Evolutionary conservation across 2,329 filamentous ascomycete species (phyloP).

Genomic region (Graphium sp.): DNA sequence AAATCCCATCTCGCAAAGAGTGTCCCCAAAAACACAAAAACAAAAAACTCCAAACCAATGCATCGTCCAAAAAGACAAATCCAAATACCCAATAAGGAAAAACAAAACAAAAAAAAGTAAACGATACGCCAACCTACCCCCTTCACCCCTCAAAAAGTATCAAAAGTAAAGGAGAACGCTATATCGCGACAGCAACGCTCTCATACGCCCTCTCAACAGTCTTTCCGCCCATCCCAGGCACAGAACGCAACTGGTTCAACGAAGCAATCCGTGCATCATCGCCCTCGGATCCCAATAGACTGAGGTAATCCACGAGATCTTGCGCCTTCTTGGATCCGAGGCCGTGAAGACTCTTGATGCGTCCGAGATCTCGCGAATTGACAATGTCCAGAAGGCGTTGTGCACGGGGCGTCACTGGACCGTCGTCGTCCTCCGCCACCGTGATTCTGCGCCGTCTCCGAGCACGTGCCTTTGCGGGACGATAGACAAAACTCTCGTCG

Average conservation of each 20-base stretch:
- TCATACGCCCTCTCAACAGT: constrained; percentile 39
- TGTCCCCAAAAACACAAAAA: not conserved
- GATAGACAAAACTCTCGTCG: constrained; percentile 16
- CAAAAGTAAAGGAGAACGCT: not conserved
- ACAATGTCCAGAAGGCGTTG: constrained; percentile 50
- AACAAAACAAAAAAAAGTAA: not conserved
- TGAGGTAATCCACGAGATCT: constrained; percentile 40
- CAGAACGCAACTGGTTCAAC: constrained; percentile 30
- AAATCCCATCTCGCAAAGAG: not conserved
- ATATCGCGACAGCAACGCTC: constrained; percentile 17
- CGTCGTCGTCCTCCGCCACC: constrained; percentile 21
- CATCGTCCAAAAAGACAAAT: not conserved
- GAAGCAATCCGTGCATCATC: constrained; percentile 24
- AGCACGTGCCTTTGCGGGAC: constrained; percentile 11
- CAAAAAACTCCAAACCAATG: not conserved
- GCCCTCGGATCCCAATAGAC: constrained; percentile 20
- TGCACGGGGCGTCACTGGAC: constrained; percentile 34
- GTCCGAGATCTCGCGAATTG: constrained; percentile 51
- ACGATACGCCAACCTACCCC: not conserved
- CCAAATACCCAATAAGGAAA: constrained; percentile 1
- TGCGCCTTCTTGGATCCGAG: constrained; percentile 57
- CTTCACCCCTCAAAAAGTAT: constrained; percentile 1
- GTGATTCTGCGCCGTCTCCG: constrained; percentile 7
- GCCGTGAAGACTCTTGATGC: constrained; percentile 51
- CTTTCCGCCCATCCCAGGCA: constrained; percentile 40